phyloP scores from a whole-genome alignment of 2,329 filamentous ascomycete genomes.

The Tolypocladium amazonense region DNA sequence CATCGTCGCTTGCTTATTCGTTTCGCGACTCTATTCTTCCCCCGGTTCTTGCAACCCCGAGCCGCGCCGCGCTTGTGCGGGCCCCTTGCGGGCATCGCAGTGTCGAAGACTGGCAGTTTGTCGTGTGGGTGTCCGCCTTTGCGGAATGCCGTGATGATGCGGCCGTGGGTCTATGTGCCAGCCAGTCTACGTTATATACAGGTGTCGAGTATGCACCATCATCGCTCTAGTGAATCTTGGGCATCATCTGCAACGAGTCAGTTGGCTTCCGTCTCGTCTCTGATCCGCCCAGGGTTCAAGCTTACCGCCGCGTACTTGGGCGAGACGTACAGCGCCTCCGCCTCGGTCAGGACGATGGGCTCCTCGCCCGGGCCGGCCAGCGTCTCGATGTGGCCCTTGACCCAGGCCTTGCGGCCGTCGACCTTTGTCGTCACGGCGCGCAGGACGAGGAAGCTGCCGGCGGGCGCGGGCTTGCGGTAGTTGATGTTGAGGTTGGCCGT shows the following conservation, averaged over 20 bases:
- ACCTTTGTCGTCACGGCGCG: constrained; percentile 71
- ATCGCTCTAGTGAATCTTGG: constrained; percentile 3
- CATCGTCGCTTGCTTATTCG: neutral
- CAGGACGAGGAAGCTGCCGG: constrained; percentile 66
- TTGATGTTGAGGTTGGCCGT: constrained; percentile 78
- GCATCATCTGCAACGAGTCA: constrained; percentile 8
- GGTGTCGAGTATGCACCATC: neutral
- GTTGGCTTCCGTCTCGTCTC: neutral
- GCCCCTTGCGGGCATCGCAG: neutral
- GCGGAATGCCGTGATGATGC: neutral
- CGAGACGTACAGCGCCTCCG: constrained; percentile 78
- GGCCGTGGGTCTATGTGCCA: neutral
- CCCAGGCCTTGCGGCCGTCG: constrained; percentile 91
- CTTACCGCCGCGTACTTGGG: constrained; percentile 70
- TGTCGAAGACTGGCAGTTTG: neutral
- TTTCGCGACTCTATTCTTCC: neutral
- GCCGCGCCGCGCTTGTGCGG: neutral
- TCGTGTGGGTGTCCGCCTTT: neutral
- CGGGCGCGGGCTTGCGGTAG: constrained; percentile 72
- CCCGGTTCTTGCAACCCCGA: neutral
- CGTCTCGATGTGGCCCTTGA: constrained; percentile 77
- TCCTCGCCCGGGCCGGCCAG: constrained; percentile 51
- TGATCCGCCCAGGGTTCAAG: neutral
- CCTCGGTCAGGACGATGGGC: constrained; percentile 65
- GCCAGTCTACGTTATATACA: neutral